These are phyloP conservation scores for Nicotiana knightiana DNA, from an alignment of 257 asterid species.

Conservation along the genomic window DNA sequence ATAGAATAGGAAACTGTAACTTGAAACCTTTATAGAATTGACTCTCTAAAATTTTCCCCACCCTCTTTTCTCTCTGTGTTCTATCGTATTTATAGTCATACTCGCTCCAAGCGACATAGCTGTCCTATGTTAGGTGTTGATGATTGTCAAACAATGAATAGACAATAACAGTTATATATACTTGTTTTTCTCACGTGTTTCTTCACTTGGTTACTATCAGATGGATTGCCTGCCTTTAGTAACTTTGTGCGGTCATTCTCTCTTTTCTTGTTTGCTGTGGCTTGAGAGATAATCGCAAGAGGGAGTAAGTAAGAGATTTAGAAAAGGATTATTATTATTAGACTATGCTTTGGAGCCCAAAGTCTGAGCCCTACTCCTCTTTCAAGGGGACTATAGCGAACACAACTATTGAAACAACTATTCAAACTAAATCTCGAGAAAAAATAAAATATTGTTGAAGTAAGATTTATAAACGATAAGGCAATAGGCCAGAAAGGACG, in stretches of 20 bases:
- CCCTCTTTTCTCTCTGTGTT: neutral
- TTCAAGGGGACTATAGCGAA: neutral
- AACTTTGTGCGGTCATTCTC: neutral
- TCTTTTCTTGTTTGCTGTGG: neutral
- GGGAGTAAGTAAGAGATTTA: neutral
- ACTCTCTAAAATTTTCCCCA: neutral
- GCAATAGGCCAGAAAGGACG: neutral
- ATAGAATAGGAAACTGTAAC: neutral
- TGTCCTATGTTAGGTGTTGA: neutral
- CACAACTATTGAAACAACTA: neutral
- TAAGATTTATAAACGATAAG: neutral
- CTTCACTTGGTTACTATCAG: neutral
- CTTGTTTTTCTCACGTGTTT: neutral
- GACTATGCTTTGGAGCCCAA: neutral
- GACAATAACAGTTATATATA: neutral
- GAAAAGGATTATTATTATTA: neutral
- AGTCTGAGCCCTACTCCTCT: neutral
- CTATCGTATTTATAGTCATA: neutral
- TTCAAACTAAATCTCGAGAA: neutral
- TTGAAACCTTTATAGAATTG: neutral
- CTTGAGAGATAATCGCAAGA: neutral
- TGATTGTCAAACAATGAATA: neutral
- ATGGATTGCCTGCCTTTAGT: neutral
- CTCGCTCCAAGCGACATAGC: neutral
- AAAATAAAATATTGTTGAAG: neutral